phyloP scores from a whole-genome alignment of 495 filamentous ascomycete genomes.

The Penicillium verhagenii region DNA sequence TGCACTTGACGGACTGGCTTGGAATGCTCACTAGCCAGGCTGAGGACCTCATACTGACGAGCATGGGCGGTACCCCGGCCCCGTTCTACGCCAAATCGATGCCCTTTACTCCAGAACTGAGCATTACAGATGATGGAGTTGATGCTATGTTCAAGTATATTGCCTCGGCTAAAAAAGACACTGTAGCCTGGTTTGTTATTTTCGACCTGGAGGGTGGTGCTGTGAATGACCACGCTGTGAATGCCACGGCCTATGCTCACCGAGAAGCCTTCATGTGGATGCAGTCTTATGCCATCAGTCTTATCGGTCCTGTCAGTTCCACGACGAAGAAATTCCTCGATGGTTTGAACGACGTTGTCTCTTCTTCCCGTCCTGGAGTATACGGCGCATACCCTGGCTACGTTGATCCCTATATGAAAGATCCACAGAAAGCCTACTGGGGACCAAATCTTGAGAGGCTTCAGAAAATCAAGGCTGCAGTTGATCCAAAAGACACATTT shows the following conservation, averaged over 20 bases:
- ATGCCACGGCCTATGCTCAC: slow-evolving; percentile 46
- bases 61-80: slow-evolving; percentile 32
- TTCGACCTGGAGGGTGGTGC: slow-evolving; percentile 47
- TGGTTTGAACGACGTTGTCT: slow-evolving; percentile 42
- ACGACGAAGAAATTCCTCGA: slow-evolving; percentile 38
- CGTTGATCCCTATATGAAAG: slow-evolving; percentile 58
- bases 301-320: slow-evolving; percentile 37
- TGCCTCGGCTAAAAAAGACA: slow-evolving; percentile 43
- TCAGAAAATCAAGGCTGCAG: slow-evolving; percentile 49
- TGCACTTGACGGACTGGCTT: slow-evolving; percentile 56
- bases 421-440: slow-evolving; percentile 54
- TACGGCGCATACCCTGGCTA: slow-evolving; percentile 66
- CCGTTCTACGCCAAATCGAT: slow-evolving; percentile 50
- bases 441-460: slow-evolving; percentile 50
- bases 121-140: slow-evolving; percentile 34
- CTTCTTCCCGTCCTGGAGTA: slow-evolving; percentile 22
- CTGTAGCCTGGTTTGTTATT: slow-evolving; percentile 43
- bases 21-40: slow-evolving; percentile 48
- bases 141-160: slow-evolving; percentile 43
- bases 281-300: slow-evolving; percentile 41
- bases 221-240: slow-evolving; percentile 33
- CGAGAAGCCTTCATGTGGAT: slow-evolving; percentile 48
- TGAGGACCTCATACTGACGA: slow-evolving; percentile 36
- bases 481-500: slow-evolving; percentile 60
- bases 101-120: slow-evolving; percentile 47